Base-by-base conservation (phyloP, 305 asterid species). In the Fraxinus greggii region DNA sequence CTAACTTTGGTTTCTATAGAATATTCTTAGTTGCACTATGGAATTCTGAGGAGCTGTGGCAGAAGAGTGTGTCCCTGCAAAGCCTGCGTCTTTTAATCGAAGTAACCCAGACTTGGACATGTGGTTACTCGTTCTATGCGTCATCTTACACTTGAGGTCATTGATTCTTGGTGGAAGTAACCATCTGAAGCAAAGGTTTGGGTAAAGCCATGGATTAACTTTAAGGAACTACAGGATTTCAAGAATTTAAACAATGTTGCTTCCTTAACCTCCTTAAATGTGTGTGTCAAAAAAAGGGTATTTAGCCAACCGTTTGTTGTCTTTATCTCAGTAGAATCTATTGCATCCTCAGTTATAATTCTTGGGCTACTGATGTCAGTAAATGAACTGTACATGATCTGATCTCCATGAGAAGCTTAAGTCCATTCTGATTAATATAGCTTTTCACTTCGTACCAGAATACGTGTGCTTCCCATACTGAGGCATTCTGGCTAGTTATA, bases 201-300 rank as follows among this genome's bases (percentile, higher is more conserved):
- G 98, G 97, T 93, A 0, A 95, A 93, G 78, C 94, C 98, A 10
- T 93, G 97, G 98, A 59, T 90, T 90, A 69, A 90, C 78, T 95
- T 92, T 51, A 93, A 89, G 90, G 91, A 95, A 79, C 87, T 95
- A 33, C 95, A 93, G 81, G 95, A 91, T 74, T 95, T 95, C 90
- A 90, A 82, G 78, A 91, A 86, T 75, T 90, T 89, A 59, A 88
- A 78, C 19, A 93, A 92, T 83, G 86, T 74, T 79, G 91, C 97
- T 1, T 76, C 87, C 70, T 84, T 90, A n/a, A 92, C 97, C 48
- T 78, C 97, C 5, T 91, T 96, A 3, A 95, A 94, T 81, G 86
- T 94, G 63, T 97, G 98, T 35, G 90, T 78, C 29, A 90, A 91
- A 87, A 91, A 87, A 88, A 83, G 89, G 97, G 97, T 94, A 82